Conservation (phyloP, 2,329 filamentous ascomycete genomes). For the Aspergillus ochraceoroseus region DNA sequence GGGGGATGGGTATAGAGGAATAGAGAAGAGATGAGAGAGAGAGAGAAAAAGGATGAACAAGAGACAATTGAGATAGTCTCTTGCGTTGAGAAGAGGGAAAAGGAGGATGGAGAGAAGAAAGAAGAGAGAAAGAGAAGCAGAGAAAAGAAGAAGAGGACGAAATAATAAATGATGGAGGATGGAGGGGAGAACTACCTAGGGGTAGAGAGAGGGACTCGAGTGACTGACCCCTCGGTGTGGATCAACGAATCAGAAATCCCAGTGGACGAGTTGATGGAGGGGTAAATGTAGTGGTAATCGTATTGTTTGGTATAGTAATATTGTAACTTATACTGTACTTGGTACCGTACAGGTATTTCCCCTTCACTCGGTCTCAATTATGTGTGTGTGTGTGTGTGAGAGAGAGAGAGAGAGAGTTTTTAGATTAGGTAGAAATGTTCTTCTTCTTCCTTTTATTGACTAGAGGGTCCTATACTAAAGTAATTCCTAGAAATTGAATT, state of each 20-base stretch:
- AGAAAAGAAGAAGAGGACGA: conserved; percentile 6
- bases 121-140: conserved; percentile 14
- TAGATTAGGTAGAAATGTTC: too few species aligned
- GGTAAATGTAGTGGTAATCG: conserved; percentile 2
- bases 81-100: conserved; percentile 21
- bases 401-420: too few species aligned
- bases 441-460: too few species aligned
- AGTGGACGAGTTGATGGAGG: conserved; percentile 10
- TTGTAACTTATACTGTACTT: neutral
- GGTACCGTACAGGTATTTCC: too few species aligned
- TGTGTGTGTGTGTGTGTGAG: too few species aligned
- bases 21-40: conserved; percentile 5
- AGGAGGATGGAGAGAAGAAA: conserved; percentile 25
- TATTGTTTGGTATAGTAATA: conserved; percentile 9
- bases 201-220: too few species aligned
- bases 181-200: too few species aligned
- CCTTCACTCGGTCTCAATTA: too few species aligned
- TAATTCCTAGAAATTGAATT: too few species aligned
- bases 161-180: conserved; percentile 14
- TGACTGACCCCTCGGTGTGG: conserved; percentile 15
- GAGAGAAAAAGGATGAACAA: conserved; percentile 19
- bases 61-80: conserved; percentile 25
- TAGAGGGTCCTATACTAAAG: too few species aligned
- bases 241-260: conserved; percentile 12
- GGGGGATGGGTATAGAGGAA: conserved; percentile 8